Evolutionary conservation across 495 filamentous ascomycete species (phyloP).

Genomic region (Aspergillus egyptiacus): DNA sequence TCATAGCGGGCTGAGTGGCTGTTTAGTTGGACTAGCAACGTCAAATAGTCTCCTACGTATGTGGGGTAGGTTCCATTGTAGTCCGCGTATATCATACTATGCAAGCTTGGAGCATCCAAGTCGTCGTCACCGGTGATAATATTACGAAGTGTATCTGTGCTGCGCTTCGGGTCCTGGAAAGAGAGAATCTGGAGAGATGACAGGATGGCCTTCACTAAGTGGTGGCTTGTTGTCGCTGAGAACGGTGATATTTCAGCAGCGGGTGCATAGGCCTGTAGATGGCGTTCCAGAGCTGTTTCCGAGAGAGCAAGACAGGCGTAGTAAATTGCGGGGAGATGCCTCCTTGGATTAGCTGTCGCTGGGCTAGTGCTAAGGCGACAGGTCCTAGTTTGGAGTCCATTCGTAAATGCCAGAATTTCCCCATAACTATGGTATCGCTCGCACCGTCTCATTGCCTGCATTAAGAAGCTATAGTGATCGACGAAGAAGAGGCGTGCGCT

Average conservation of each 20-base stretch:
- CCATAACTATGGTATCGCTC: conserved; percentile 16
- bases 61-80: not conserved
- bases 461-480: not conserved
- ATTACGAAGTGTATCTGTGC: conserved; percentile 20
- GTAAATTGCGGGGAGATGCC: no score
- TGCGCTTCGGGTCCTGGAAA: conserved; percentile 22
- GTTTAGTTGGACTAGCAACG: conserved; percentile 20
- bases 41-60: conserved; percentile 16
- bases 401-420: conserved; percentile 27
- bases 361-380: no score
- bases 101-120: conserved; percentile 10
- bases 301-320: conserved; percentile 30
- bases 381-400: conserved; percentile 24
- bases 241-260: conserved; percentile 6
- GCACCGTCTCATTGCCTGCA: conserved; percentile 12
- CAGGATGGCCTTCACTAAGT: conserved; percentile 20
- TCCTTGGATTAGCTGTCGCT: no score
- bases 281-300: conserved; percentile 20
- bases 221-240: not conserved
- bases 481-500: conserved; percentile 11
- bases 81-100: conserved; percentile 22
- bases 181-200: conserved; percentile 17
- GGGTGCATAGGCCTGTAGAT: no score
- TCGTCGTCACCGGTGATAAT: conserved; percentile 24
- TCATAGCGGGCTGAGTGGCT: conserved; percentile 12